phyloP scores from a whole-genome alignment of 495 filamentous ascomycete genomes.

The Aspergillus conjunctus region DNA sequence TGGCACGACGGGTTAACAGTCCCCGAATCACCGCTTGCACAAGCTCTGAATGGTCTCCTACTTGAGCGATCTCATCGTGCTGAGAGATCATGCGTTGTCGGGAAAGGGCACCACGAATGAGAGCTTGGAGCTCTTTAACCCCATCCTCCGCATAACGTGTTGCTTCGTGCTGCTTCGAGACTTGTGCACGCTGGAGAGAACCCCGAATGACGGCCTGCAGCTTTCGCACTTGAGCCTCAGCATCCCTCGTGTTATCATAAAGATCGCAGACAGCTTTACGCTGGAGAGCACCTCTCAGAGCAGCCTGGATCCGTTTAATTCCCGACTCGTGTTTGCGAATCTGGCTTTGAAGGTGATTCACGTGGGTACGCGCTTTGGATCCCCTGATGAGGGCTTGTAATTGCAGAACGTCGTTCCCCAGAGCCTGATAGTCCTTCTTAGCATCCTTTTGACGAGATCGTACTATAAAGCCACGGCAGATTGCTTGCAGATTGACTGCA shows the following conservation, averaged over 20 bases:
- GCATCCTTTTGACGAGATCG: conserved; percentile 63
- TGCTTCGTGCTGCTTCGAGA: conserved; percentile 44
- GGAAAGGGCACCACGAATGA: conserved; percentile 44
- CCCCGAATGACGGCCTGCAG: conserved; percentile 76
- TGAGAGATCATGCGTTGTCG: conserved; percentile 55
- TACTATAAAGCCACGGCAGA: conserved; percentile 75
- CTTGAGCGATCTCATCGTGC: conserved; percentile 47
- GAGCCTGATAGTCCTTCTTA: conserved; percentile 68
- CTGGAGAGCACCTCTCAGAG: conserved; percentile 61
- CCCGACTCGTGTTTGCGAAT: conserved; percentile 60
- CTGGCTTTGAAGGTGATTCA: conserved; percentile 62
- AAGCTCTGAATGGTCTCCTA: conserved; percentile 28
- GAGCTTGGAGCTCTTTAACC: conserved; percentile 40
- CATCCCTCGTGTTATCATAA: conserved; percentile 48
- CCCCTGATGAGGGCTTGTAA: conserved; percentile 87
- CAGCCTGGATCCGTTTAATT: conserved; percentile 61
- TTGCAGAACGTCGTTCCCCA: conserved; percentile 69
- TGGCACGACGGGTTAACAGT: conserved; percentile 44
- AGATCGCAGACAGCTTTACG: conserved; percentile 50
- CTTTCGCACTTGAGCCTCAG: conserved; percentile 52
- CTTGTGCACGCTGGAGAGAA: conserved; percentile 46
- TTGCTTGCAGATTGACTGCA: conserved; percentile 74
- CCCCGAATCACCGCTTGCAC: conserved; percentile 57
- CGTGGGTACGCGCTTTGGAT: conserved; percentile 68
- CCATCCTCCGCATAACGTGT: conserved; percentile 39